These are phyloP conservation scores for Coccomyxa sp. DNA, from an alignment of 139 green algal species.

Conservation along the genomic window DNA sequence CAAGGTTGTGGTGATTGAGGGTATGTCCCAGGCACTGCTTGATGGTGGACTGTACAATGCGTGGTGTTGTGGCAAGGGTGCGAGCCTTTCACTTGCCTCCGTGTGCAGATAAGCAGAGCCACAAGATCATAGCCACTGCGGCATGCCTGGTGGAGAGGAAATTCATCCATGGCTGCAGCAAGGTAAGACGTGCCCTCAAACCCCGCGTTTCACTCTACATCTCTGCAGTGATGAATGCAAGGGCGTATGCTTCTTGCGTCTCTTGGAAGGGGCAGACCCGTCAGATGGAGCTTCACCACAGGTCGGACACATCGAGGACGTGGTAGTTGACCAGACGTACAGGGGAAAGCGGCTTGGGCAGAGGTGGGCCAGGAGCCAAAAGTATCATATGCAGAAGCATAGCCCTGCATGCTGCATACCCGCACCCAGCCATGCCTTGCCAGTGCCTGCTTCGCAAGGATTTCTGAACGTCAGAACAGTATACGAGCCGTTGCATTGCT, in stretches of 20 bases:
- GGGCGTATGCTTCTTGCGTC: background rate
- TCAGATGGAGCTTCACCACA: slow-evolving; percentile 3
- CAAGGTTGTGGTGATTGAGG: slow-evolving; percentile 57
- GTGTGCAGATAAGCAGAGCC: slow-evolving; percentile 31
- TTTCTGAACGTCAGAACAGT: too few species aligned
- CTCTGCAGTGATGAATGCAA: too few species aligned
- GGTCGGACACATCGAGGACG: slow-evolving; percentile 89
- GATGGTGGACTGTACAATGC: too few species aligned
- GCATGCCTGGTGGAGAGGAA: slow-evolving; percentile 84
- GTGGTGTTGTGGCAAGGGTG: too few species aligned
- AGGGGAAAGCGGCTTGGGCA: slow-evolving; percentile 69
- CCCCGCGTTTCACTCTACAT: too few species aligned
- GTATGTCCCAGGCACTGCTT: slow-evolving; percentile 7
- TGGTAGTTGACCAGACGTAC: slow-evolving; percentile 75
- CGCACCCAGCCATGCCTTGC: too few species aligned
- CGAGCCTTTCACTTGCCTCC: too few species aligned
- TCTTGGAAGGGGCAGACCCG: too few species aligned
- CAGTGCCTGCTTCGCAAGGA: too few species aligned
- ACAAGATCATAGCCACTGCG: slow-evolving; percentile 66
- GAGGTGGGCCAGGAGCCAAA: slow-evolving; percentile 20
- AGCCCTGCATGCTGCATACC: too few species aligned
- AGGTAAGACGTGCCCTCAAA: too few species aligned
- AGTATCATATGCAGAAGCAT: background rate
- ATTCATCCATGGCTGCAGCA: slow-evolving; percentile 80
- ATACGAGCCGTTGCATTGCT: too few species aligned